phyloP scores from a whole-genome alignment of 345 rosid genomes.

The Noccaea bulbosa region DNA sequence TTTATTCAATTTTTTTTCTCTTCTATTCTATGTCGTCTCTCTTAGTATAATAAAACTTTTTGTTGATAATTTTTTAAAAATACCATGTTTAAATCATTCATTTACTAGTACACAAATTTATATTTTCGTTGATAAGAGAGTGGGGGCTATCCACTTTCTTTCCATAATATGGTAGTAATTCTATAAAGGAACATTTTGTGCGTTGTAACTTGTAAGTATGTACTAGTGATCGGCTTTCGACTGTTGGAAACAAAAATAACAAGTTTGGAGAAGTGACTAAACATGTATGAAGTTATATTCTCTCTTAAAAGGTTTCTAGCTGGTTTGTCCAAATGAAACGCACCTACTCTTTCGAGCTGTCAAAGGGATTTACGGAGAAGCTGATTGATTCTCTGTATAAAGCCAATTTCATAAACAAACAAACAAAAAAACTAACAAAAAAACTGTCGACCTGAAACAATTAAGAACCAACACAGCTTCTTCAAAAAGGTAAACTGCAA shows the following conservation, averaged over 20 bases:
- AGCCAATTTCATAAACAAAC: neutral
- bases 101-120: neutral
- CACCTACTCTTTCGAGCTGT: slow-evolving; percentile 10
- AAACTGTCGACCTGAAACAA: slow-evolving; percentile 36
- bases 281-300: slow-evolving; percentile 22
- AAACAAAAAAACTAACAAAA: slow-evolving; percentile 8
- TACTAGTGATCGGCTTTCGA: neutral
- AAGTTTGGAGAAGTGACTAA: neutral
- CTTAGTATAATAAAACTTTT: too few species aligned
- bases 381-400: slow-evolving; percentile 23
- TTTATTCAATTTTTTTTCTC: neutral
- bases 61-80: neutral
- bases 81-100: too few species aligned
- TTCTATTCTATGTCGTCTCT: too few species aligned
- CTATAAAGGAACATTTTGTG: neutral
- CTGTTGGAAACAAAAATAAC: neutral
- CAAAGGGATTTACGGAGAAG: slow-evolving; percentile 30
- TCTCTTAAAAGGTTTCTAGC: slow-evolving; percentile 16
- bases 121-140: neutral
- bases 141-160: neutral
- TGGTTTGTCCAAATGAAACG: slow-evolving; percentile 22
- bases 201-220: neutral
- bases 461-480: slow-evolving; percentile 37
- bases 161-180: too few species aligned
- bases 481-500: slow-evolving; percentile 30